Base-by-base conservation (phyloP, 768 basidiomycete species). In the Termitomyces sp. region DNA sequence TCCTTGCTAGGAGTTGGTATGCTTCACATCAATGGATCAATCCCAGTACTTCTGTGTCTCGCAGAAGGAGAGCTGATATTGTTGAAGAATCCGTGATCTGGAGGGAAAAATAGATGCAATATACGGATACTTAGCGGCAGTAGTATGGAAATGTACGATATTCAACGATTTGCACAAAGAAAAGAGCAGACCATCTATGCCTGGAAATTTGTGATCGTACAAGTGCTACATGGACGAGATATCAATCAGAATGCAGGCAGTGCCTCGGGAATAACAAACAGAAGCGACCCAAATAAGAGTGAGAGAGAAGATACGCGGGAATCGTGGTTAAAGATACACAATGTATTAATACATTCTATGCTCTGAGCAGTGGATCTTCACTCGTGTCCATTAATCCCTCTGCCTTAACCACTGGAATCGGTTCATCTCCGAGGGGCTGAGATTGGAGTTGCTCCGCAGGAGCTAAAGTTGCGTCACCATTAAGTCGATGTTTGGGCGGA, bases 51-150 rank as follows among this genome's bases (percentile, higher is more conserved):
- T 1, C 68, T 86, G 7, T 90, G 89, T 62, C 71, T 97, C 49
- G 89, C 88, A 55, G 94, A 97, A 67, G 82, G 78, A 23, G 81
- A 88, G 65, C 64, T 96, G 43, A 77, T 93, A 11, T 64, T 93
- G 60, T 71, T 91, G 61, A 77, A 62, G 61, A 66, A 62, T 55
- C 44, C 46, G 4, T 63, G 60, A 45, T 38, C 15, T 3, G 19
- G 43, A 41, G 51, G 40, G 17, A 41, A 23, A 42, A 54, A 54
- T 57, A 53, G 58, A 60, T 60, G 50, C 50, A 37, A 55, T 57
- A 58, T 60, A 56, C 57, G 30, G 47, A 23, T 56, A 54, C 47
- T 30, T 56, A 53, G 53, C 47, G 43, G 26, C 38, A 54, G 50
- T 30, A 11, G 51, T 55, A 50, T 56, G 47, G 48, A 41, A 52